Evolutionary conservation across 2,329 filamentous ascomycete species (phyloP).

Genomic region (Aspergillus fijiensis): DNA sequence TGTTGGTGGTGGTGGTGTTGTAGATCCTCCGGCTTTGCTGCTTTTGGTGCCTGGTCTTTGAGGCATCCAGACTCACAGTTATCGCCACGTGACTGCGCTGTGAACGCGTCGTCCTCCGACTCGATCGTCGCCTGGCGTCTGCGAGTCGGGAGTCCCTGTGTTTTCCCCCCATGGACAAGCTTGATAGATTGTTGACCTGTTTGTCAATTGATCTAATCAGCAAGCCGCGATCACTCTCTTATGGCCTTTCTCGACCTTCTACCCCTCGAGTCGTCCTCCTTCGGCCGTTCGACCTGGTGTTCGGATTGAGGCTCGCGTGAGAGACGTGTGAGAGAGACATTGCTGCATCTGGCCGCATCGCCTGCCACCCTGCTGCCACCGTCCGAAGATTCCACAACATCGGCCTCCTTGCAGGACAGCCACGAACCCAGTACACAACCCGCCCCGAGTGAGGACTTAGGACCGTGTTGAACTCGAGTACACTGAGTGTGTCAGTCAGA

Average conservation of each 20-base stretch:
- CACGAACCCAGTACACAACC: neutral
- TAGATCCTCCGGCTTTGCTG: neutral
- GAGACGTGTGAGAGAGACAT: slow-evolving; percentile 1
- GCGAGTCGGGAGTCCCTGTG: neutral
- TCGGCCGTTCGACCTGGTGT: slow-evolving; percentile 5
- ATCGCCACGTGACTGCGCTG: slow-evolving; percentile 34
- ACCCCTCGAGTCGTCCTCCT: slow-evolving; percentile 4
- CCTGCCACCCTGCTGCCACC: slow-evolving; percentile 7
- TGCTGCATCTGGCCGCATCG: slow-evolving; percentile 2
- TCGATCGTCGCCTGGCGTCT: neutral
- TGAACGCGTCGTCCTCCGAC: slow-evolving; percentile 29
- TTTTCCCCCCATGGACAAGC: neutral
- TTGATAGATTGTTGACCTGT: neutral
- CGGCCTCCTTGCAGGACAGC: slow-evolving; percentile 13
- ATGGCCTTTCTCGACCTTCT: slow-evolving; percentile 6
- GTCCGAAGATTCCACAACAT: slow-evolving; percentile 8
- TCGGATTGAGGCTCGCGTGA: slow-evolving; percentile 11
- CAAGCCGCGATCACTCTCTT: slow-evolving; percentile 6
- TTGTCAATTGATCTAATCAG: slow-evolving; percentile 6
- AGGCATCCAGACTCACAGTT: neutral
- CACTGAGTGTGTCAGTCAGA: too few species aligned
- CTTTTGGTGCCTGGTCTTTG: neutral
- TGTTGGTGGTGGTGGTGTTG: neutral
- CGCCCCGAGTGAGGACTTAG: neutral
- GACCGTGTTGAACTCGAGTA: neutral